Percentiles rank a stretch among this genome's conserved stretches.
phyloP scores from a whole-genome alignment of 2,329 filamentous ascomycete genomes.

The Pseudonectria buxi region DNA sequence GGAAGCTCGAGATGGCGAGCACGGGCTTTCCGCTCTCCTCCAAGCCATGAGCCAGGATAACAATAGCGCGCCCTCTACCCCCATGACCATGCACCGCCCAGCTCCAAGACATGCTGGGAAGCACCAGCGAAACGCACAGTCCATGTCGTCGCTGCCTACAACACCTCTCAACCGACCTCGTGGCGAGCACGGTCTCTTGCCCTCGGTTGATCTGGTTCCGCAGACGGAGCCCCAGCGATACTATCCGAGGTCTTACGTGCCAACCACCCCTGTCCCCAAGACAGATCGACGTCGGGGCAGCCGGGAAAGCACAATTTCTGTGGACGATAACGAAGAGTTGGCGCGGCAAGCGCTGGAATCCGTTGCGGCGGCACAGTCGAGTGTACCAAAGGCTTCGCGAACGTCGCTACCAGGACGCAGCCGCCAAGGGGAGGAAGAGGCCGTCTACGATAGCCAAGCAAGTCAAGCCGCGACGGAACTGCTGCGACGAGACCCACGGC shows the following conservation, averaged over 20 bases:
- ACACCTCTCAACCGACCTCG: slow-evolving; percentile 57
- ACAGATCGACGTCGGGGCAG: slow-evolving; percentile 54
- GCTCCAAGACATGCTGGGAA: slow-evolving; percentile 46
- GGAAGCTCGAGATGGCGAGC: slow-evolving; percentile 44
- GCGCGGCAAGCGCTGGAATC: slow-evolving; percentile 48
- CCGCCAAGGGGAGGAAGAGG: slow-evolving; percentile 30
- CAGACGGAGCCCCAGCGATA: slow-evolving; percentile 51
- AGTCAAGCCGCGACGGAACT: slow-evolving; percentile 71
- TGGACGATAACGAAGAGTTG: slow-evolving; percentile 52
- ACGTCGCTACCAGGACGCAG: slow-evolving; percentile 22
- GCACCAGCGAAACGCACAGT: slow-evolving; percentile 72
- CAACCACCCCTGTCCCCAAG: slow-evolving; percentile 38
- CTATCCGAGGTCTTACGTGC: slow-evolving; percentile 31
- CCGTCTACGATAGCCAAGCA: slow-evolving; percentile 67
- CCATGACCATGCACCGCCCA: slow-evolving; percentile 41
- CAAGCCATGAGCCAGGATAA: slow-evolving; percentile 71
- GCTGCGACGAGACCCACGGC: slow-evolving; percentile 54
- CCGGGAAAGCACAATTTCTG: slow-evolving; percentile 80
- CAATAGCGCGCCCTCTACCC: slow-evolving; percentile 68
- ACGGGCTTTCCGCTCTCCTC: slow-evolving; percentile 71
- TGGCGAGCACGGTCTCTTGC: slow-evolving; percentile 47
- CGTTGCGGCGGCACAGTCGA: slow-evolving; percentile 40
- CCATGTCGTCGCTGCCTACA: slow-evolving; percentile 74
- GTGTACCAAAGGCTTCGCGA: slow-evolving; percentile 19
- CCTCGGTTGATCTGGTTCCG: slow-evolving; percentile 56